phyloP scores from a whole-genome alignment of 1,284 basidiomycete genomes.

The Sporisorium reilianum region DNA sequence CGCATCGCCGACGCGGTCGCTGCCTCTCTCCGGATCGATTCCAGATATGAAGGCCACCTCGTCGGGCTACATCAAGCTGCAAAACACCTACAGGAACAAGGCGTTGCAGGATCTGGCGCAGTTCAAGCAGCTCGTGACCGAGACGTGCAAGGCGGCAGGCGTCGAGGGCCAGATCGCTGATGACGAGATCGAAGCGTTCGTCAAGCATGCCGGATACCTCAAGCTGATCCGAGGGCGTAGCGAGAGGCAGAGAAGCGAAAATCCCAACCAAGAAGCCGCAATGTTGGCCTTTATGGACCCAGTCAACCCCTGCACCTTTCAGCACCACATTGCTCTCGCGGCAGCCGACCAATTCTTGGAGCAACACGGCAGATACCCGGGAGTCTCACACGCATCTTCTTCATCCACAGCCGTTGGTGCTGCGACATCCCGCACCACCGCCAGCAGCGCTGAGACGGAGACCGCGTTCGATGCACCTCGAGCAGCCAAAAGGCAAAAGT shows the following conservation, averaged over 20 bases:
- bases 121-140: conserved; percentile 69
- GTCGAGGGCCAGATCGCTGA: conserved; percentile 69
- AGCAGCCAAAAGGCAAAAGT: conserved; percentile 49
- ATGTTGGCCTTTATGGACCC: conserved; percentile 59
- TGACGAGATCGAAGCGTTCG: conserved; percentile 80
- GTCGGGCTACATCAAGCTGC: conserved; percentile 81
- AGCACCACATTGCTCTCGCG: conserved; percentile 70
- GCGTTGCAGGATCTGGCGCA: conserved; percentile 78
- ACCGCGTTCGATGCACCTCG: conserved; percentile 8
- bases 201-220: conserved; percentile 88
- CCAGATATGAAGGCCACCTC: conserved; percentile 98
- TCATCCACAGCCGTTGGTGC: conserved; percentile 10
- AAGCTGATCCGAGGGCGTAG: conserved; percentile 80
- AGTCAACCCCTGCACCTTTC: conserved; percentile 62
- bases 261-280: conserved; percentile 63
- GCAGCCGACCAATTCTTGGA: conserved; percentile 71
- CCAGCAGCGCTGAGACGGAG: background rate
- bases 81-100: conserved; percentile 80
- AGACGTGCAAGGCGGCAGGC: conserved; percentile 62
- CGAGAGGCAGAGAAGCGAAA: conserved; percentile 68
- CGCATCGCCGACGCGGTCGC: conserved; percentile 69
- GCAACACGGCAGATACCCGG: conserved; percentile 71
- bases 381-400: conserved; percentile 41
- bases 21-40: conserved; percentile 78
- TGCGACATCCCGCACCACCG: background rate